Evolutionary conservation across 208 protist genomes (phyloP), one percentile per base, ranked within the genome.

Genomic region (Acanthamoeba lenticulata): DNA sequence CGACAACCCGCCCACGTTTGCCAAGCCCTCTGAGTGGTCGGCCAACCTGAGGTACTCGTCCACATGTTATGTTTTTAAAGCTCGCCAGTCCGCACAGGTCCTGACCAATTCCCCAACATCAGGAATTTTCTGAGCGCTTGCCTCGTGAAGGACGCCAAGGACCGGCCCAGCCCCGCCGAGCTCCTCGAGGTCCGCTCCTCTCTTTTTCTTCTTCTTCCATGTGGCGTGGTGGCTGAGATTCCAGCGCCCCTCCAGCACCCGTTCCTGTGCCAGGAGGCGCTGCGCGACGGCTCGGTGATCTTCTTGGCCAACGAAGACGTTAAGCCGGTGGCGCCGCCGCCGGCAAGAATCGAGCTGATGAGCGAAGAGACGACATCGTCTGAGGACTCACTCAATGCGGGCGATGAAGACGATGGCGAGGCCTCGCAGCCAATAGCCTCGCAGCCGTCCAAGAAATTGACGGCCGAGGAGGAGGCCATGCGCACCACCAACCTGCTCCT

Each of bases 401-500:
- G 5, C 42, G 72, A 42, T n/a, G 72, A 83, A 36, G 72, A 83
- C 1, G 19, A 52, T 2, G 72, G n/a, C 42, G 38, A 83, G 27
- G 19, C 38, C 9, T 19, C 44, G 72, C 72, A 49, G 38, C 72
- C 3, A 27, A 15, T 13, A 7, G 11, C 2, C 72, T 19, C 11
- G 2, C 62, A 17, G n/a, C 4, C 62, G 6, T 38, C 29, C 3
- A 83, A 49, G 72, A 83, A 83, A 27, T 38, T 15, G 2, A 83
- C 72, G 40, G 13, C 49, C n/a, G 72, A 83, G 38, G 72, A 83
- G 72, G 24, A 49, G 42, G 72, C 72, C 40, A 83, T 83, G 72
- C 72, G 42, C 42, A 83, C 34, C 72, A 83, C 72, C 72, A 49
- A 49, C 42, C 72, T 52, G 38, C 72, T 83, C 40, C 72, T 83